These are phyloP conservation scores for Talaromyces albobiverticillius DNA, from an alignment of 2,329 filamentous ascomycete species.

Conservation along the genomic window DNA sequence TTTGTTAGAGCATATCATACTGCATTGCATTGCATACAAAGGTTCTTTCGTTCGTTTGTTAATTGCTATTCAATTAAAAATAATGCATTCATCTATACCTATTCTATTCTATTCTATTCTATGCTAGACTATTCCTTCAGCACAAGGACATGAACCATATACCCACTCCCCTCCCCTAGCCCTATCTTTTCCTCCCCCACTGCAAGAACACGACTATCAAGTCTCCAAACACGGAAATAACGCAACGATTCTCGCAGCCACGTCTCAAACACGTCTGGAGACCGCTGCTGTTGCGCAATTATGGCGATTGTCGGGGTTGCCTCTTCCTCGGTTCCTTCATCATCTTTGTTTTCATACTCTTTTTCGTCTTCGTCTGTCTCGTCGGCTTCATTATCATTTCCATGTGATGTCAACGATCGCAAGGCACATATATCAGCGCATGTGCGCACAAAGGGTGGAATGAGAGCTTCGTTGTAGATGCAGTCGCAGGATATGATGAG, in stretches of 20 bases:
- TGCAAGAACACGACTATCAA: conserved; percentile 64
- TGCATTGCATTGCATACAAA: neutral
- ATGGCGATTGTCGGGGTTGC: conserved; percentile 65
- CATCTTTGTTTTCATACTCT: conserved; percentile 13
- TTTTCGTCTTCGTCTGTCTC: neutral
- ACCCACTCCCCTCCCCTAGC: conserved; percentile 66
- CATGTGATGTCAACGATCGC: conserved; percentile 34
- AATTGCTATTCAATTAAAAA: neutral
- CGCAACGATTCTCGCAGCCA: conserved; percentile 70
- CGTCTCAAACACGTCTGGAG: conserved; percentile 76
- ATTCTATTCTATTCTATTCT: too few species aligned
- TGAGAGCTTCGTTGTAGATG: conserved; percentile 87
- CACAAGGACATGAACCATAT: conserved; percentile 77
- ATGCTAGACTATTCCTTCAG: conserved; percentile 41
- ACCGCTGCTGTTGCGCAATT: conserved; percentile 84
- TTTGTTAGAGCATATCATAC: neutral
- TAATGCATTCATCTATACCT: too few species aligned
- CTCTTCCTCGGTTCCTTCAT: conserved; percentile 10
- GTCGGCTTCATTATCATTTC: conserved; percentile 14
- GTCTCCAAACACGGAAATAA: conserved; percentile 71
- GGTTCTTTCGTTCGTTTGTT: too few species aligned
- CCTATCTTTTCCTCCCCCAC: conserved; percentile 29
- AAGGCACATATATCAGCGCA: conserved; percentile 72
- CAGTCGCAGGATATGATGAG: conserved; percentile 84
- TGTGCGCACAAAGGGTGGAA: conserved; percentile 77